Conservation (phyloP, 495 filamentous ascomycete species). For the Xylaria nigripes region DNA sequence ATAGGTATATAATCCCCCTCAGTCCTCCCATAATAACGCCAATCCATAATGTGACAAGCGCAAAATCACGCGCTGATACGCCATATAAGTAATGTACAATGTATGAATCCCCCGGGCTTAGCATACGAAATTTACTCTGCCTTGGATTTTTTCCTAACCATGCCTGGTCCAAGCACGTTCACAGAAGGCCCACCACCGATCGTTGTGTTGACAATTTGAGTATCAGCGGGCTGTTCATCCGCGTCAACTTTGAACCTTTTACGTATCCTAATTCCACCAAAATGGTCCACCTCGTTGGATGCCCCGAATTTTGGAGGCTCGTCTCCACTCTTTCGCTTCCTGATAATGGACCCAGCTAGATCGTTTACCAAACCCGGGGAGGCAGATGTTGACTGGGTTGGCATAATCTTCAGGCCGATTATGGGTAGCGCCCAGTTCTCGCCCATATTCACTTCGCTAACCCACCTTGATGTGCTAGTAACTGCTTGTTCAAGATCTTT, state of each 20-base stretch:
- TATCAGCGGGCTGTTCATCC: neutral
- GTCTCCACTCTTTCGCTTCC: conserved; percentile 24
- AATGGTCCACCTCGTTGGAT: conserved; percentile 22
- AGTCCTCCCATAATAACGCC: neutral
- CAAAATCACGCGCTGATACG: neutral
- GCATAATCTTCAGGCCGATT: conserved; percentile 25
- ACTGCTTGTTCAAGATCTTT: conserved; percentile 58
- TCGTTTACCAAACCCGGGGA: conserved; percentile 21
- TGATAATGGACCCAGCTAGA: conserved; percentile 31
- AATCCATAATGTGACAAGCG: neutral
- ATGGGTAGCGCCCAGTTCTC: conserved; percentile 42
- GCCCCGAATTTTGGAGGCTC: neutral
- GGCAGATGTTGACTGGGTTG: conserved; percentile 5
- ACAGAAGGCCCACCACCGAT: conserved; percentile 25
- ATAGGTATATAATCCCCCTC: neutral
- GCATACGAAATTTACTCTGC: conserved; percentile 1
- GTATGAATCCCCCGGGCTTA: neutral
- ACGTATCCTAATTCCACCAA: conserved; percentile 44
- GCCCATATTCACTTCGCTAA: conserved; percentile 40
- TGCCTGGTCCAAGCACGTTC: conserved; percentile 48
- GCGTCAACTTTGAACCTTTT: conserved; percentile 53
- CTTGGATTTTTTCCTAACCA: conserved; percentile 63
- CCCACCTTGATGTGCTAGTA: conserved; percentile 65
- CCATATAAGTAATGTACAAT: neutral
- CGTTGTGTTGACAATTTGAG: neutral